Evolutionary conservation across 306 rosid genomes (phyloP), one percentile per base, ranked within the genome.

Genomic region (Quercus agrifolia): DNA sequence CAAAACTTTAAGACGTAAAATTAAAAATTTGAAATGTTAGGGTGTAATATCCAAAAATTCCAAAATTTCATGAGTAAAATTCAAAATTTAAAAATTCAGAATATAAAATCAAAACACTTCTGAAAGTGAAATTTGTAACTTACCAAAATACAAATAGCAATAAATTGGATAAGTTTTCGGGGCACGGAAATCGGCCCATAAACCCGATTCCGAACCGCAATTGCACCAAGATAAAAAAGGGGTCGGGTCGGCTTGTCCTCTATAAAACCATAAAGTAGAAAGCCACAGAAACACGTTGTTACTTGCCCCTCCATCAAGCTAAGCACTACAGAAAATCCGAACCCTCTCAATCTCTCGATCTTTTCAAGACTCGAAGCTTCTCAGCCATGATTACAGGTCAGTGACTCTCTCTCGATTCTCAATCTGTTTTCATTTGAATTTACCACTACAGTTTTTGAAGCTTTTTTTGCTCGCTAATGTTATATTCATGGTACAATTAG

Each of bases 351-450:
- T 35, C 31, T 70, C 17, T 82, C 74, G 86, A 86, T 83, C 89
- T 78, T 85, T 13, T 74, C 81, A 49, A 72, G 27, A 76, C 11
- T 58, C 81, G 49, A 56, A 33, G 28, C 70, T 86, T 77, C 56
- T 21, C 74, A 70, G 64, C 76, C 89, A 94, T 94, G 99, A 84
- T 94, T 86, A 84, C 90, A 80, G 99, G 99, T 94, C 62, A 20
- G 71, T 3, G 38, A 9, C 18, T 55, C 71, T 69, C 83, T 69
- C 80, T 82, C 69, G 55, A 63, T 88, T 84, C 55, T 70, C 77
- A 61, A 44, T 82, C 23, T 10, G 2, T 38, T 30, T 2, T 11
- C 15, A 66, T 70, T 56, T 49, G 21, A 56, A 57, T 57, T 61
- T 9, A 4, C 69, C 20, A 21, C 46, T 73, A 38, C 12, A 17